phyloP scores from a whole-genome alignment of 176 grass and related monocot genomes.

The Bromus sterilis region DNA sequence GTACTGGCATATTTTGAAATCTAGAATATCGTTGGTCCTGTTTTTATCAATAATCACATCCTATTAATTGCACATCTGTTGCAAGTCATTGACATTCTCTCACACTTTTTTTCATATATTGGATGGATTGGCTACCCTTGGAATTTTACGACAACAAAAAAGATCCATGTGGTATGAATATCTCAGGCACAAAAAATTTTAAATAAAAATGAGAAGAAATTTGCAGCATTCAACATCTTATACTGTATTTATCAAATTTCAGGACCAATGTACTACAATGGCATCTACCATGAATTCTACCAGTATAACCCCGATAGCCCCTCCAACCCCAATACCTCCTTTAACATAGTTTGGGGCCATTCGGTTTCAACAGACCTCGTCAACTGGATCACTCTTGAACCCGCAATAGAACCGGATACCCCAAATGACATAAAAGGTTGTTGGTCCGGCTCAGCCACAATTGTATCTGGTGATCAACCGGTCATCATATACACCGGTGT shows the following conservation, averaged over 20 bases:
- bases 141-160: constrained; percentile 6
- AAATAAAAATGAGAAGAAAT: background rate
- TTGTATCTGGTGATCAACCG: constrained; percentile 24
- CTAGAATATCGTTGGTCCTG: background rate
- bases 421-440: constrained; percentile 58
- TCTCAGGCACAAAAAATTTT: background rate
- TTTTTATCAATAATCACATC: background rate
- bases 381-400: constrained; percentile 58
- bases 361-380: constrained; percentile 69
- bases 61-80: background rate
- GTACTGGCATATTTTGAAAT: background rate
- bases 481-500: constrained; percentile 70
- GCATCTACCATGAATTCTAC: constrained; percentile 86
- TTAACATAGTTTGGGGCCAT: constrained; percentile 65
- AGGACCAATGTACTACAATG: constrained; percentile 97
- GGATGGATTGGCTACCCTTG: background rate
- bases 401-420: constrained; percentile 32
- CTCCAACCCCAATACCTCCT: background rate
- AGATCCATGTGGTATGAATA: constrained; percentile 90
- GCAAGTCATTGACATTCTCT: background rate
- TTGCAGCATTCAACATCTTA: background rate
- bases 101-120: constrained; percentile 9
- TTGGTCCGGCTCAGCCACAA: constrained; percentile 78
- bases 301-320: constrained; percentile 70
- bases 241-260: background rate